Conservation (phyloP, 2,329 filamentous ascomycete species). For the Colletotrichum abscissum region DNA sequence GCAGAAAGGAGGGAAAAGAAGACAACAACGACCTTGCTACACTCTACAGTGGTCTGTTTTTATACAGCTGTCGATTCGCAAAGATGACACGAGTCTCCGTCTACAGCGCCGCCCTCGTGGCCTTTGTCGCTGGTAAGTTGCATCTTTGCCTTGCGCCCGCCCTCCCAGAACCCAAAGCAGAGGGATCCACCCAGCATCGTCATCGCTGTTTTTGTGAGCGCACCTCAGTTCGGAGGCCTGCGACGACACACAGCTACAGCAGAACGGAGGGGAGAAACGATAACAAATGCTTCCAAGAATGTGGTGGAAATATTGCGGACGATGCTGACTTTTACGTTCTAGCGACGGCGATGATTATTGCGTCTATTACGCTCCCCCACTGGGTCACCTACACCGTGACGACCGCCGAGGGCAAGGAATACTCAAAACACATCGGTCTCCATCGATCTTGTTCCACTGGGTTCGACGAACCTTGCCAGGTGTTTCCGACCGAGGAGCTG, state of each 20-base stretch:
- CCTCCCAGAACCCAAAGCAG: not conserved
- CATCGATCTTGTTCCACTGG: conserved; percentile 83
- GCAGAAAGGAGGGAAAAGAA: conserved; percentile 21
- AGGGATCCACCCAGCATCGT: conserved; percentile 34
- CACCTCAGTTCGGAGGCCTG: not conserved
- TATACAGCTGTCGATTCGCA: not conserved
- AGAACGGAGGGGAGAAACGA: not conserved
- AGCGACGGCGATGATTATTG: conserved; percentile 79
- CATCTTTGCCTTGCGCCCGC: not conserved
- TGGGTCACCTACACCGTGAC: conserved; percentile 76
- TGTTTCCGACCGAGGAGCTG: conserved; percentile 76
- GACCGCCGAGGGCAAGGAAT: conserved; percentile 56
- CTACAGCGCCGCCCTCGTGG: conserved; percentile 55
- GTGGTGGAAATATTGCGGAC: not conserved
- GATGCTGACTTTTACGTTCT: conserved; percentile 43
- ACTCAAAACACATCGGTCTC: conserved; percentile 77
- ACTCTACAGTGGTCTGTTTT: not conserved
- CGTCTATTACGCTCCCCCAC: conserved; percentile 74
- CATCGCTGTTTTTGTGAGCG: conserved; percentile 11
- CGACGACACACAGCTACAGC: not conserved
- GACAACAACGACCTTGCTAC: not conserved
- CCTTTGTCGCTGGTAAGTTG: conserved; percentile 55
- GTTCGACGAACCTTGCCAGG: conserved; percentile 67
- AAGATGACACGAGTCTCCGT: conserved; percentile 57
- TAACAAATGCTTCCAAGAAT: not conserved